Evolutionary conservation across 768 basidiomycete species (phyloP), one percentile per base, ranked within the genome.

Genomic region (Leccinellum albellum): DNA sequence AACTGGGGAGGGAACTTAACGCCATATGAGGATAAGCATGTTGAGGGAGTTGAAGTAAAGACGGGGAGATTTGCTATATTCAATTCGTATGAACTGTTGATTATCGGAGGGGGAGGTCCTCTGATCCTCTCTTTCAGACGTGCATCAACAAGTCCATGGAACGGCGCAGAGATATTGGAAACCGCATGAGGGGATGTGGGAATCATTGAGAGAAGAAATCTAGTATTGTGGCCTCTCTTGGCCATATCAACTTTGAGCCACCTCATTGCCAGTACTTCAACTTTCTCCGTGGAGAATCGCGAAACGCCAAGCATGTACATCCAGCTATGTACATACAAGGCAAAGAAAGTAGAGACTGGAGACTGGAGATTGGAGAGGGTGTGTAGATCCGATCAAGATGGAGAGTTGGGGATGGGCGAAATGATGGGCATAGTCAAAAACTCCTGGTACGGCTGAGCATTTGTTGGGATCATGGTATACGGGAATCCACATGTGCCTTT

Each of bases 361-460:
- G n/a, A n/a, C n/a, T n/a, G n/a, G n/a, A n/a, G n/a, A n/a, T n/a
- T 20, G 10, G 3, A 23, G 14, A 45, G 21, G 2, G 12, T 10
- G 5, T 44, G 21, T 45, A 14, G 6, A 6, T 23, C 5, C 23
- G 20, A 17, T 45, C 44, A 54, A 31, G 15, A 33, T 29, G 6
- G 17, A n/a, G 4, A 24, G 15, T 33, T 15, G 0, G 15, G 14
- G 40, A 1, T 29, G 26, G 20, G 4, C 7, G 9, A 40, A 50
- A 50, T 37, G 20, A 35, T 48, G 9, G 51, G 32, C 14, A 54
- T 44, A 21, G 56, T 63, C 56, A 70, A 60, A 49, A 23, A 35
- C 31, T 46, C 35, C 12, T 66, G 66, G 47, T 78, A 76, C 3
- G 77, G 72, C 14, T 66, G 60, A 0, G 70, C 70, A 51, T 76